Base-by-base conservation (phyloP, 2,329 filamentous ascomycete species). In the Trichoderma endophyticum region DNA sequence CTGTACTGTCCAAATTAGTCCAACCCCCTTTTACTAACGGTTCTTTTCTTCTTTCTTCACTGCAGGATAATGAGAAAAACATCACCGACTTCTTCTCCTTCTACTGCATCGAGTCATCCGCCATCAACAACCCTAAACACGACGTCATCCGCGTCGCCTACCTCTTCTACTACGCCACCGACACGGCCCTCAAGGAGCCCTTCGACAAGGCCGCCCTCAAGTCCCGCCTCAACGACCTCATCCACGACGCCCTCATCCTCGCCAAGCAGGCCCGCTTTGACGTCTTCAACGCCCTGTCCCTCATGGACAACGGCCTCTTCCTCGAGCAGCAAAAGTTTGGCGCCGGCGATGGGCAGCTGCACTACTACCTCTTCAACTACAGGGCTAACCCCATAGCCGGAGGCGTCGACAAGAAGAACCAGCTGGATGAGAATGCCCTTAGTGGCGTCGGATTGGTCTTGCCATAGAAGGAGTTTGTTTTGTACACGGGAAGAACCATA, bases 351-450 rank as follows among this genome's bases (percentile, higher is more conserved):
- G 96, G 96, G 61, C 94, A 96, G 81, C 86, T 99, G 77, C 94
- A 99, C 82, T 99, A 95, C 84, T 99, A 99, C 82, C 86, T 99
- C 36, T 99, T 97, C 87, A 99, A 99, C 83, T 99, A 98, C 85
- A 90, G 94, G 71, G 93, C 94, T 14, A 91, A 93, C 73, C 90
- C 91, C n/a, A 92, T 99, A 77, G 85, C 89, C 0, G 95, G 96
- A 63, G 96, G 96, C 26, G 90, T 98, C 57, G 91, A 98, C 80
- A 87, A 88, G 77, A 89, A 88, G 78, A 97, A 97, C 80, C 84
- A 90, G 77, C 86, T 95, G 51, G 95, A 97, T 79, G 89, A 91
- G 76, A 90, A 91, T 71, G 88, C 89, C 74, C 89, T 94, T 79
- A 96, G 95, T 77, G 95, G 96, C 1, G 90, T 99, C 73, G 96